Percentiles rank a stretch among this genome's conserved stretches.
These are phyloP conservation scores for Lentinus polychrous DNA, from an alignment of 1,284 basidiomycete genomes.

Conservation along the genomic window DNA sequence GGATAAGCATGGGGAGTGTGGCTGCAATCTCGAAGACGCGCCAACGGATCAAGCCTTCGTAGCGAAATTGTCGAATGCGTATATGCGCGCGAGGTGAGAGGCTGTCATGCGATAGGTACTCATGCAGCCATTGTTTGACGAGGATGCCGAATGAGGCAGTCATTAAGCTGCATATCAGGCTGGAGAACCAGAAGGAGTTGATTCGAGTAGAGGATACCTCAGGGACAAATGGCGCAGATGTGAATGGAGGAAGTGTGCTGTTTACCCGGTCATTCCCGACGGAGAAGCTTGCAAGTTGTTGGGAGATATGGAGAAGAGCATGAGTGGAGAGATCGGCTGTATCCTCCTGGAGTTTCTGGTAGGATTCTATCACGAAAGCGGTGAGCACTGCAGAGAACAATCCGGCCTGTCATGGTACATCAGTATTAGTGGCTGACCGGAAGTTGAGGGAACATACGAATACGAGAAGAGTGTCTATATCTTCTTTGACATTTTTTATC, in stretches of 20 bases:
- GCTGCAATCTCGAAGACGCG: conserved; percentile 21
- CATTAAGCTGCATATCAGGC: conserved; percentile 14
- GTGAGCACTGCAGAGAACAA: conserved; percentile 20
- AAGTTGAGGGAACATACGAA: conserved; percentile 4
- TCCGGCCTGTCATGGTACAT: conserved; percentile 14
- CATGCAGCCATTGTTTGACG: conserved; percentile 13
- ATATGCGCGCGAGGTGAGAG: conserved; percentile 1
- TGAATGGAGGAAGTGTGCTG: conserved; percentile 1
- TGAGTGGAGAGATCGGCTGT: background rate
- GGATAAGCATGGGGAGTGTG: conserved; percentile 22
- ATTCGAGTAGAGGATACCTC: conserved; percentile 7
- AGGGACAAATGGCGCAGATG: background rate
- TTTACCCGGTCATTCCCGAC: conserved; percentile 6
- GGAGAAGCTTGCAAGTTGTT: conserved; percentile 6
- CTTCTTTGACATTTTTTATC: conserved; percentile 8
- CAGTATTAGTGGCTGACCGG: background rate
- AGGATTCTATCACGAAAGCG: conserved; percentile 19
- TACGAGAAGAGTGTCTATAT: conserved; percentile 9
- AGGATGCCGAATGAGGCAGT: conserved; percentile 14
- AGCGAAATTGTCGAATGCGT: conserved; percentile 18
- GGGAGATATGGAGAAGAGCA: conserved; percentile 4
- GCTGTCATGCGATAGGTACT: conserved; percentile 9
- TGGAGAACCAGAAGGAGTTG: conserved; percentile 12
- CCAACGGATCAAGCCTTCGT: conserved; percentile 24
- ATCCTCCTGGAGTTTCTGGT: conserved; percentile 13